Base-by-base conservation (phyloP, 2,329 filamentous ascomycete genomes). In the Zarea fungicola region DNA sequence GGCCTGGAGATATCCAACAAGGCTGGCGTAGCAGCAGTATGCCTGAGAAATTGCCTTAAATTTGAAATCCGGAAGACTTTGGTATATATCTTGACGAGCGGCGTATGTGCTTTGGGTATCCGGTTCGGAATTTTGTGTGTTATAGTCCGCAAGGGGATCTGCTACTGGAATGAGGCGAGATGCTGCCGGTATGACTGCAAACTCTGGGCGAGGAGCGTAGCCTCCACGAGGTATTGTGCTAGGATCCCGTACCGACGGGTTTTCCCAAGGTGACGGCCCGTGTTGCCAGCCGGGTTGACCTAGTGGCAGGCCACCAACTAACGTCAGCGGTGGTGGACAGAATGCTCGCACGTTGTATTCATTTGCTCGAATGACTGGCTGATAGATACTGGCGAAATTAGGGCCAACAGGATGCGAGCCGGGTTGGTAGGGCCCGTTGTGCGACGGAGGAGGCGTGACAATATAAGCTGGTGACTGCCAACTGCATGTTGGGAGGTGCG, bases 21-120 rank as follows among this genome's bases (percentile, higher is more conserved):
- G 74, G 54, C 89, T 83, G 41, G 86, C 73, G 64, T 91, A 91
- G 26, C 84, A 78, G 55, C 76, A 75, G 62, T 90, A 84, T n/a
- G 86, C 87, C 68, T 82, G 83, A 13, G 77, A 72, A 21, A 90
- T 67, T 3, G 80, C 79, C 54, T 81, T 84, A 54, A 89, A 85
- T 55, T 81, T 84, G 60, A 88, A 88, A 8, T 66, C 68, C 14
- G 55, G 55, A 28, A 58, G 61, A 26, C 14, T 21, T 9, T 36
- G 25, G 32, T 32, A 48, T 18, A 7, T 32, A n/a, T 29, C 42
- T 18, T 51, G 18, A 11, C 28, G 39, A 23, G 25, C n/a, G 8
- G 39, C 25, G 28, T 37, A 47, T n/a, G 19, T 21, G 25, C 9
- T 22, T 14, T 42, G 41, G 14, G 23, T 16, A 19, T 35, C 25